These are phyloP conservation scores for Aspergillaceae sp. DNA, from an alignment of 2,329 filamentous ascomycete genomes.

Conservation along the genomic window DNA sequence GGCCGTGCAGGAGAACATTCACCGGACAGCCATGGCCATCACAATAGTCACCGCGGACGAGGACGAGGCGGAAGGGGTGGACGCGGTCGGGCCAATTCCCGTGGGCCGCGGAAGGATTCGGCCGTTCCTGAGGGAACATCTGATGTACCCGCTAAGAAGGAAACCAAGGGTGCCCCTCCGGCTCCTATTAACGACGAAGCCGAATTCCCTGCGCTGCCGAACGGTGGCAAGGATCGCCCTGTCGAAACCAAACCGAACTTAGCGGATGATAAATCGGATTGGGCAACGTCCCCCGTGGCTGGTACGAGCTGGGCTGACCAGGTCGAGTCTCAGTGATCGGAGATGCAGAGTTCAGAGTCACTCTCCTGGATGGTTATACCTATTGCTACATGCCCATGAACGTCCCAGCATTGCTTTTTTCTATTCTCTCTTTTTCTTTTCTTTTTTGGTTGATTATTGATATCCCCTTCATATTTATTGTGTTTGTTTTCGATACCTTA, in stretches of 20 bases:
- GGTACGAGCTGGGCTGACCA: slow-evolving; percentile 27
- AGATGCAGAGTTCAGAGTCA: background rate
- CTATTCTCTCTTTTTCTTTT: background rate
- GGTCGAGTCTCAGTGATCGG: slow-evolving; percentile 18
- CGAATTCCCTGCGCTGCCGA: slow-evolving; percentile 30
- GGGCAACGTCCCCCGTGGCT: slow-evolving; percentile 19
- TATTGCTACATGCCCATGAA: background rate
- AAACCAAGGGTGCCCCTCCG: slow-evolving; percentile 7
- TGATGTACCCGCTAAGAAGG: slow-evolving; percentile 5
- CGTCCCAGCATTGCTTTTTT: background rate
- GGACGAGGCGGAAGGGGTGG: slow-evolving; percentile 22
- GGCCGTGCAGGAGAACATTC: slow-evolving; percentile 12
- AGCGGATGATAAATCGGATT: background rate
- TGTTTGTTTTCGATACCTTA: no score
- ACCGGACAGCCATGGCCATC: slow-evolving; percentile 2
- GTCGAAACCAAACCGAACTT: slow-evolving; percentile 7
- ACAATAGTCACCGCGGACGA: slow-evolving; percentile 17
- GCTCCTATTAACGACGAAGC: slow-evolving; percentile 20
- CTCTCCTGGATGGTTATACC: background rate
- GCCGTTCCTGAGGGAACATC: slow-evolving; percentile 1
- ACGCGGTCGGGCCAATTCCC: slow-evolving; percentile 18
- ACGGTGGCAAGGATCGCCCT: slow-evolving; percentile 13
- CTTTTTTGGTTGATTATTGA: background rate
- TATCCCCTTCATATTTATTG: no score
- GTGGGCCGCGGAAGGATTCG: slow-evolving; percentile 16